phyloP scores from a whole-genome alignment of 805 yeast species.

The Kuraishia molischiana region DNA sequence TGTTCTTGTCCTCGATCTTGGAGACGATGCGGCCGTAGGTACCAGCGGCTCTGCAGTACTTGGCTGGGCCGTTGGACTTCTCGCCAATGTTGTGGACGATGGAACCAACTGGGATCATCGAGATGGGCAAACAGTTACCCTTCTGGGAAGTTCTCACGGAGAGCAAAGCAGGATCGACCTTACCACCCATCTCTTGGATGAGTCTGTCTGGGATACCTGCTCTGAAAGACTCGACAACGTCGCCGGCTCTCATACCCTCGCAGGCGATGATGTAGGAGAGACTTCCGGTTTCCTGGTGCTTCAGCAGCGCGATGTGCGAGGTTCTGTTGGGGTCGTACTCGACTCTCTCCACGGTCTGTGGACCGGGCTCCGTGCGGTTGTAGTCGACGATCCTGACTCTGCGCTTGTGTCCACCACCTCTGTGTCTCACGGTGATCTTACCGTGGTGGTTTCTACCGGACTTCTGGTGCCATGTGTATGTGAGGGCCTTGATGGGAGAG shows the following conservation, averaged over 20 bases:
- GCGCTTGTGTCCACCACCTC: conserved; percentile 95
- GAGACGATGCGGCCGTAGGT: conserved; percentile 82
- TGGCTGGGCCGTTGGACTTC: conserved; percentile 67
- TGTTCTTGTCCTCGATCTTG: conserved; percentile 58
- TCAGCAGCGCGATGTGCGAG: conserved; percentile 81
- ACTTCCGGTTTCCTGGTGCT: conserved; percentile 50
- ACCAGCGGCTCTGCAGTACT: conserved; percentile 91
- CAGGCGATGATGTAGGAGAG: conserved; percentile 81
- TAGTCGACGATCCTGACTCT: conserved; percentile 80
- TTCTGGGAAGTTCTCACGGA: conserved; percentile 80
- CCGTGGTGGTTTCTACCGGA: conserved; percentile 92
- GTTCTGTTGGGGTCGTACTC: conserved; percentile 95
- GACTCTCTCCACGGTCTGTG: conserved; percentile 72
- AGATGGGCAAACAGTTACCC: conserved; percentile 90
- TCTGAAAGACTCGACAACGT: conserved; percentile 80
- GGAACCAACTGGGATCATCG: conserved; percentile 92
- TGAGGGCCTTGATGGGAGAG: conserved; percentile 65
- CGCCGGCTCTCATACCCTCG: conserved; percentile 91
- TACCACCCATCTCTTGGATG: conserved; percentile 80
- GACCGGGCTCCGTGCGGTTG: conserved; percentile 55
- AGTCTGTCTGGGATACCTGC: conserved; percentile 75
- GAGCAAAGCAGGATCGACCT: conserved; percentile 83
- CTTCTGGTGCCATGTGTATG: conserved; percentile 58
- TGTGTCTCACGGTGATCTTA: conserved; percentile 81
- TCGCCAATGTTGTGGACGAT: conserved; percentile 83